Percentiles rank a stretch among this genome's conserved stretches.
These are phyloP conservation scores for Gracilaria domingensis DNA, from an alignment of 23 red algal species.

Conservation along the genomic window DNA sequence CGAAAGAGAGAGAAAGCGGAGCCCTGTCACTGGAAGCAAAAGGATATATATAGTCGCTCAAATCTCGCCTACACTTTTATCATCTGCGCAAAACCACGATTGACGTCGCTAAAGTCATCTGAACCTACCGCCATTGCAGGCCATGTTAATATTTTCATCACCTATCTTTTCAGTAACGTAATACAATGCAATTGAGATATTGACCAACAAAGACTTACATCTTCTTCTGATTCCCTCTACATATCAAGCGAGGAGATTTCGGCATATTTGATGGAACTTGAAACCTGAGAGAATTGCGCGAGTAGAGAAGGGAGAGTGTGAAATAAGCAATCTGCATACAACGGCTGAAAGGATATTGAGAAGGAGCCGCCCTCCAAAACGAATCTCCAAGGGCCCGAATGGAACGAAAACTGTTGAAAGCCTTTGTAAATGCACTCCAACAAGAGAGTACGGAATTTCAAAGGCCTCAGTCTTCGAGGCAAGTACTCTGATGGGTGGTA, in stretches of 20 bases:
- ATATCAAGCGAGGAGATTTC: constrained; percentile 1
- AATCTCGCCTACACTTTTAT: no score
- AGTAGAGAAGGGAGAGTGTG: neutral
- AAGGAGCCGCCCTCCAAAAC: neutral
- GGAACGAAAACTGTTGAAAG: neutral
- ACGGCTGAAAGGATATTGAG: neutral
- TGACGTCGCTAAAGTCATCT: no score
- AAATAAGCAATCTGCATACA: neutral
- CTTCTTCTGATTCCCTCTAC: neutral
- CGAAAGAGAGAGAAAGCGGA: no score
- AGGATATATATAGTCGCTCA: no score
- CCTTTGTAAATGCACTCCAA: neutral
- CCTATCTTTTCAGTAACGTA: neutral
- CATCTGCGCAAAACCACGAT: no score
- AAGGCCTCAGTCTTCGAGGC: neutral
- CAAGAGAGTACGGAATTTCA: neutral
- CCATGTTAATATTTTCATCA: no score
- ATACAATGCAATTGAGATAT: neutral
- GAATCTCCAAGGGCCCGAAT: neutral
- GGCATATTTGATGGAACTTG: neutral
- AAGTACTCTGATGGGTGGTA: neutral
- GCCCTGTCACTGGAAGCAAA: no score
- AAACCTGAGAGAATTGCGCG: neutral
- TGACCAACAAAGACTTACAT: neutral
- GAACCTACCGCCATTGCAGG: no score